A percentile compares a stretch with the other conserved stretches of the same genome.
Conservation (phyloP, 345 rosid genomes). For the Eucalyptus virginea region DNA sequence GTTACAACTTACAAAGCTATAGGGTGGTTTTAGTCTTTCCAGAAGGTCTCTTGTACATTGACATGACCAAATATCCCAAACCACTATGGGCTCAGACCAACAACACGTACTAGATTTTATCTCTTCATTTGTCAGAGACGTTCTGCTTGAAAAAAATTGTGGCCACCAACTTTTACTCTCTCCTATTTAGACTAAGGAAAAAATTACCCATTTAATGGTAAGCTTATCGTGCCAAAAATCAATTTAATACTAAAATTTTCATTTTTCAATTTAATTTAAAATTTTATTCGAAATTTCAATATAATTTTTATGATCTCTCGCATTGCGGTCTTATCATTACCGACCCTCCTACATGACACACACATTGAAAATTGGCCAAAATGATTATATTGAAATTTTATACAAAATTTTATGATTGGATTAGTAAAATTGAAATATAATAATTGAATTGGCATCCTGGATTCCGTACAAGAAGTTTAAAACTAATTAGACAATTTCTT, state of each 20-base stretch:
- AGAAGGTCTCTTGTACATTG: background rate
- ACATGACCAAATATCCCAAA: background rate
- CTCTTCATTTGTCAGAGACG: background rate
- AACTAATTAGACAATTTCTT: background rate
- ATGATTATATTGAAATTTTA: background rate
- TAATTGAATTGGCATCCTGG: rapidly evolving
- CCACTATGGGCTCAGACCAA: background rate
- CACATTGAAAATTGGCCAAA: rapidly evolving
- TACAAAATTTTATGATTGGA: background rate
- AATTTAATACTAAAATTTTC: background rate
- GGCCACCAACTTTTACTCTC: background rate
- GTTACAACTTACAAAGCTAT: background rate
- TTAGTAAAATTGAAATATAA: background rate
- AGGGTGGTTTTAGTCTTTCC: background rate
- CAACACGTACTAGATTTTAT: background rate
- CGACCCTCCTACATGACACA: rapidly evolving
- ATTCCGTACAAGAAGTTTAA: background rate
- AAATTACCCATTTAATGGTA: background rate
- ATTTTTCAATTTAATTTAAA: background rate
- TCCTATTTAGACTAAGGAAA: background rate
- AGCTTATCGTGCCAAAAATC: background rate
- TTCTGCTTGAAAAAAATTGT: background rate
- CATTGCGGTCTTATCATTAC: rapidly evolving
- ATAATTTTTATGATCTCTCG: background rate
- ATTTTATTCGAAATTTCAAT: background rate